Evolutionary conservation across 2,329 filamentous ascomycete species (phyloP), one percentile per base, ranked within the genome.

Genomic region (Pseudogymnoascus verrucosus): DNA sequence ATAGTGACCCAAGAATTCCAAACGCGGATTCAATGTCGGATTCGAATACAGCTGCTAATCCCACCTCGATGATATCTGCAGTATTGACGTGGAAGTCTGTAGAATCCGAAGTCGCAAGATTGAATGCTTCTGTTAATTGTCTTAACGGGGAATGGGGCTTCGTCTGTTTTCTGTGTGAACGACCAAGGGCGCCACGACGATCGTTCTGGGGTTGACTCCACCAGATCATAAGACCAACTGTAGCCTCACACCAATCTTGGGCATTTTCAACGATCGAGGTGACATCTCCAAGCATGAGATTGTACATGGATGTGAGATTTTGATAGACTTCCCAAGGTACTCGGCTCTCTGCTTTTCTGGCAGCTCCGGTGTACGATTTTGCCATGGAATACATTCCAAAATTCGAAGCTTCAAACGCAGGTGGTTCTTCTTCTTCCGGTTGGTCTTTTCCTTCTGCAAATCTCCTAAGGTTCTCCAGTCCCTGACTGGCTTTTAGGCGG

Each of bases 311-410:
- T 68, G 89, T 85, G 62, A 98, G 78, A 68, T 89, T 91, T 72
- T 96, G 89, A 73, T 96, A 97, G 28, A 98, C 86, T 23, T 89
- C 86, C 90, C 90, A 96, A 0, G 93, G 93, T 36, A 97, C 88
- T 69, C 88, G 87, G 71, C 90, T 96, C 70, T 93, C 90, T 1
- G 91, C 92, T 75, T 89, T 90, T 60, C 82, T 79, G 62, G 78
- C 90, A 73, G 76, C 89, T 76, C 81, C 89, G 74, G 82, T 84
- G 62, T 89, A 86, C 5, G 87, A 86, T 70, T 86, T 75, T 69
- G 84, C 77, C 72, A 82, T 70, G 71, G 80, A 69, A 71, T 80
- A 72, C 71, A 77, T 68, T 34, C 69, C 73, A 61, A 73, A 77
- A 36, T 69, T 82, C 2, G 75, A 70, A 39, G 72, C 74, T 3